Evolutionary conservation across 2,329 filamentous ascomycete species (phyloP), one percentile per base, ranked within the genome.

Genomic region (Epichloe sp.): DNA sequence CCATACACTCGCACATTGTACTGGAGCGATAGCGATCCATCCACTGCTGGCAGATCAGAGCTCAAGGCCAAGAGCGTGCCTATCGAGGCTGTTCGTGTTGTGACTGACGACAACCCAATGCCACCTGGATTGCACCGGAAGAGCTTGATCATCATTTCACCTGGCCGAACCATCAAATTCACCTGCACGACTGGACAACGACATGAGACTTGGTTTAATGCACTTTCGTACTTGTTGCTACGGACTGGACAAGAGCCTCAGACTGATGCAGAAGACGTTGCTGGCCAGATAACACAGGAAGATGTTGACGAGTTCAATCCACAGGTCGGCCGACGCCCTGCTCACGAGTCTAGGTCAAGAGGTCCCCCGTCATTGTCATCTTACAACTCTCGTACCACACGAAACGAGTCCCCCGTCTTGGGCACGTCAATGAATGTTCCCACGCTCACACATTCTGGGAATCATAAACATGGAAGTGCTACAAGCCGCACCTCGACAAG

Each of bases 151-250:
- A 84, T 98, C 52, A 78, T 95, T 53, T 93, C 91, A 1, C 90
- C 90, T 19, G 89, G 90, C 47, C 82, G 93, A 57, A 83, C 83
- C 15, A 81, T 98, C 68, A 91, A 95, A 67, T 95, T 98, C 58
- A 98, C 93, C 1, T 94, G 91, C 55, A 83, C 88, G 2, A 98
- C 93, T 3, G 86, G 88, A 38, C 89, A 96, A 65, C 80, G 93
- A 54, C 93, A 98, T 63, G 93, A 98, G 71, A 97, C 90, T 1
- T 98, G 93, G 93, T 95, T 93, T 76, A 97, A 97, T 62, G 90
- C 93, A 0, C 75, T 98, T 50, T 95, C 88, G 1, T 98, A 98
- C 65, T 78, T 98, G 14, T 77, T 97, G 37, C 76, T 95, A 34
- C 83, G 90, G 44, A 89, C 83, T 26, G 76, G 80, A 35, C 72